Conservation (phyloP, 2,329 filamentous ascomycete genomes). For the Beauveria brongniartii region DNA sequence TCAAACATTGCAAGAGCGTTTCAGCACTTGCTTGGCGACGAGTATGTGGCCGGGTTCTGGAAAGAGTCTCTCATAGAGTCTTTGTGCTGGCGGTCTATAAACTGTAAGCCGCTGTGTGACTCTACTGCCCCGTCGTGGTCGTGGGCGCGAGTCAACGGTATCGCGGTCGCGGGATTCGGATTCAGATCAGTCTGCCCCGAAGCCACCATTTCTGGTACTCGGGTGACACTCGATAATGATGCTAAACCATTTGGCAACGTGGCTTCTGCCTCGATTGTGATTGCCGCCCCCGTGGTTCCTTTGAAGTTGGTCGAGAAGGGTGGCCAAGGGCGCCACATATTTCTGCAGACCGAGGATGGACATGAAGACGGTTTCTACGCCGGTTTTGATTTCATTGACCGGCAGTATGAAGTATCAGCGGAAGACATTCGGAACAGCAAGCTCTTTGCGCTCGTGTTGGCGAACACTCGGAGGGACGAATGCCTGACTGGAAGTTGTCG, state of each 20-base stretch:
- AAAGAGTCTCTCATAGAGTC: neutral
- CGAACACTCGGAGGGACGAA: neutral
- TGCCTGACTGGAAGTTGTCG: neutral
- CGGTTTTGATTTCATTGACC: neutral
- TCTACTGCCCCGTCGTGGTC: conserved; percentile 1
- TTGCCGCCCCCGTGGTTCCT: neutral
- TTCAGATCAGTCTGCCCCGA: neutral
- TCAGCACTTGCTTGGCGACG: neutral
- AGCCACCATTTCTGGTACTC: neutral
- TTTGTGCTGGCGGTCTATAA: neutral
- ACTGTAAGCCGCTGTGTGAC: neutral
- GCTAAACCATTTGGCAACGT: neutral
- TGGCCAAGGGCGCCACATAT: neutral
- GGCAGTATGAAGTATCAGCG: neutral
- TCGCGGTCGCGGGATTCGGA: neutral
- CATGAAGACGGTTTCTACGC: neutral
- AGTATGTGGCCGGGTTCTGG: neutral
- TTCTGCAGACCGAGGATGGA: neutral
- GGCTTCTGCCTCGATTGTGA: neutral
- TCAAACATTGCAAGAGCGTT: conserved; percentile 2
- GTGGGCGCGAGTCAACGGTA: neutral
- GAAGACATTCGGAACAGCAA: neutral
- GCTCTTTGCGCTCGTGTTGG: neutral
- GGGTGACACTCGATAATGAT: neutral
- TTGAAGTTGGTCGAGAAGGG: neutral